A percentile compares a stretch with the other conserved stretches of the same genome.
phyloP scores from a whole-genome alignment of 768 basidiomycete genomes.

The Wakefieldia striispora region DNA sequence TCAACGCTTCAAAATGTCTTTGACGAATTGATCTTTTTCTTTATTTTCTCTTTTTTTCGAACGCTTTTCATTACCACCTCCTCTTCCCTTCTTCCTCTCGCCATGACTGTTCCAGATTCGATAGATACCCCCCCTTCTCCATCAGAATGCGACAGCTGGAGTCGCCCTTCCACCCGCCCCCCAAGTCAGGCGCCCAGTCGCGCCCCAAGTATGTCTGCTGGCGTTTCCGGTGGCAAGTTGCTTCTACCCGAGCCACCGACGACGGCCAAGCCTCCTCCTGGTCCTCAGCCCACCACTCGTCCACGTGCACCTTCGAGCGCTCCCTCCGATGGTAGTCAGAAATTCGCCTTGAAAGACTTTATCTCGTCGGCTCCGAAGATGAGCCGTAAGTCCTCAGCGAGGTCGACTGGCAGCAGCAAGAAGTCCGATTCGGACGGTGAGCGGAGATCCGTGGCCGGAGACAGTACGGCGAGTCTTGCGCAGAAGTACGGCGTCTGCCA shows the following conservation, averaged over 20 bases:
- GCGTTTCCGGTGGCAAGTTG: slow-evolving; percentile 37
- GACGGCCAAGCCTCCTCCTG: slow-evolving; percentile 19
- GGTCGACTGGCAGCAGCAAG: slow-evolving; percentile 61
- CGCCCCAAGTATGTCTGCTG: slow-evolving; percentile 36
- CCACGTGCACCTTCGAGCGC: slow-evolving; percentile 43
- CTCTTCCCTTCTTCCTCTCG: slow-evolving; percentile 3
- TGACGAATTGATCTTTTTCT: slow-evolving; percentile 7
- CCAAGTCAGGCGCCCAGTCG: slow-evolving; percentile 54
- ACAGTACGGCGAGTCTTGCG: slow-evolving; percentile 55
- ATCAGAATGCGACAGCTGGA: slow-evolving; percentile 59
- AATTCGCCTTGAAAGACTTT: slow-evolving; percentile 83
- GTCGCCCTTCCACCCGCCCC: slow-evolving; percentile 59
- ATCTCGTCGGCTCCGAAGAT: slow-evolving; percentile 75
- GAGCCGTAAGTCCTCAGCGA: slow-evolving; percentile 63
- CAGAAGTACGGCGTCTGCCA: slow-evolving; percentile 98
- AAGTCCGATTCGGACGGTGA: slow-evolving; percentile 67
- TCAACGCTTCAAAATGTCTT: slow-evolving; percentile 7
- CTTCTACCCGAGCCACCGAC: slow-evolving; percentile 30
- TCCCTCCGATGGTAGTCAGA: slow-evolving; percentile 61
- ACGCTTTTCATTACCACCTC: background rate
- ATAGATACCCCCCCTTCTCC: slow-evolving; percentile 48
- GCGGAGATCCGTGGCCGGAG: slow-evolving; percentile 45
- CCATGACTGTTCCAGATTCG: slow-evolving; percentile 40
- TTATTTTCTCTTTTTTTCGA: background rate
- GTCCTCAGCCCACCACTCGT: slow-evolving; percentile 26